These are phyloP conservation scores for Aureococcus anophagefferens DNA, from an alignment of 108 stramenopile genomes.

Conservation along the genomic window DNA sequence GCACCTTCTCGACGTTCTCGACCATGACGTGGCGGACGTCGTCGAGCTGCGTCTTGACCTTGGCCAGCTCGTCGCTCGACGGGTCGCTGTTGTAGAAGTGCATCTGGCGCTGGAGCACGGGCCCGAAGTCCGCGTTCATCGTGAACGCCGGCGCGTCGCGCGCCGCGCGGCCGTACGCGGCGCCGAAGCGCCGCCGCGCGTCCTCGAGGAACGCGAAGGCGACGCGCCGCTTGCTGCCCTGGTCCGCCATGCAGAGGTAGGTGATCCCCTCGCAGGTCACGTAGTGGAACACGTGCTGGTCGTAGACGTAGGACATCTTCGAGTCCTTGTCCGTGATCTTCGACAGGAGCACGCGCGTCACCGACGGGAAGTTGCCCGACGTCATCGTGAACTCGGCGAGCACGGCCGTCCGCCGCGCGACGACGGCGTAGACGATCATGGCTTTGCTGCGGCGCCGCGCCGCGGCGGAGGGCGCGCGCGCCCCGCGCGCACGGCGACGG, in stretches of 20 bases:
- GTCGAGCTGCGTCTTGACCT: conserved; percentile 80
- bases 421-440: conserved; percentile 80
- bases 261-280: conserved; percentile 76
- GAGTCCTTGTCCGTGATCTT: conserved; percentile 79
- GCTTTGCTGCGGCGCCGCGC: no score
- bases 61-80: conserved; percentile 52
- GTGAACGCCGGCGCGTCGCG: conserved; percentile 83
- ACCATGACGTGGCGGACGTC: conserved; percentile 91
- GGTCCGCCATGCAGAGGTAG: conserved; percentile 91
- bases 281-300: conserved; percentile 75
- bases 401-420: conserved; percentile 88
- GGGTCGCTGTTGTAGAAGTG: conserved; percentile 76
- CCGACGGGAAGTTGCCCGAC: conserved; percentile 95
- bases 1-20: conserved; percentile 86
- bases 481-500: no score
- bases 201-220: conserved; percentile 92
- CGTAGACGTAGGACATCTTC: conserved; percentile 68
- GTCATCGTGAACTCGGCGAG: conserved; percentile 86
- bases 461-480: no score
- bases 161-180: conserved; percentile 67
- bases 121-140: conserved; percentile 79
- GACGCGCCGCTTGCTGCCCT: conserved; percentile 69
- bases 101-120: conserved; percentile 66
- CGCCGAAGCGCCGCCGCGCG: conserved; percentile 63
- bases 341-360: conserved; percentile 84